These are phyloP conservation scores for Pleoardoris graminearum DNA, from an alignment of 2,329 filamentous ascomycete species.

Conservation along the genomic window DNA sequence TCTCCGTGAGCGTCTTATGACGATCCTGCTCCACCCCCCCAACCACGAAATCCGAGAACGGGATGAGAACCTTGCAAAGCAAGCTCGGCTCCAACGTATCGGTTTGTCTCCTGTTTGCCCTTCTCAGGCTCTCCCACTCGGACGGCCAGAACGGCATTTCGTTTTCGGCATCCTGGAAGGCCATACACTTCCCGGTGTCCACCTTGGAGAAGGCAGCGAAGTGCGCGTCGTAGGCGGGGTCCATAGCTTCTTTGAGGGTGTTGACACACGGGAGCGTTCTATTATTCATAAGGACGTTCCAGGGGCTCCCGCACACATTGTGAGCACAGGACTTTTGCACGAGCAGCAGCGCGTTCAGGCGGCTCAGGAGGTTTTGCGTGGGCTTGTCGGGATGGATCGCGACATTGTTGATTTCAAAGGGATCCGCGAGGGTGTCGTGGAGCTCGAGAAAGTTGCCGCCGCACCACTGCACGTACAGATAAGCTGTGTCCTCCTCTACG, in stretches of 20 bases:
- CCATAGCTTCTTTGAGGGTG: conserved; percentile 56
- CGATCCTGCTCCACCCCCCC: too few species aligned
- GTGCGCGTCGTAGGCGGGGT: conserved; percentile 54
- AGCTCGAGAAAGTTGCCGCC: too few species aligned
- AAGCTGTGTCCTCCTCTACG: too few species aligned
- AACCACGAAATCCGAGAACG: too few species aligned
- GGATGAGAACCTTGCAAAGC: too few species aligned
- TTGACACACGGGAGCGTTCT: conserved; percentile 53
- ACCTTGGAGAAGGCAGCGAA: conserved; percentile 56
- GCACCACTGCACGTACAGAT: too few species aligned
- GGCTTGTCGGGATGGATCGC: background rate
- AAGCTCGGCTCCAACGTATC: too few species aligned
- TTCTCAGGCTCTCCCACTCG: too few species aligned
- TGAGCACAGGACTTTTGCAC: conserved; percentile 64
- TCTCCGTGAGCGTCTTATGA: too few species aligned
- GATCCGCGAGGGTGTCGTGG: background rate
- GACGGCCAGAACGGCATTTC: background rate
- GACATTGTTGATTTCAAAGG: conserved; percentile 1
- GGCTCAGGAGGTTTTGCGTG: background rate
- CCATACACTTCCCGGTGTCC: too few species aligned
- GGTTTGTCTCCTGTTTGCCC: too few species aligned
- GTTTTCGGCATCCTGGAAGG: background rate
- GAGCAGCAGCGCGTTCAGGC: conserved; percentile 60
- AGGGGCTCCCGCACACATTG: conserved; percentile 57
- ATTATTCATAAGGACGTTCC: conserved; percentile 60